Percentiles rank a stretch among this genome's conserved stretches.
These are phyloP conservation scores for Talaromyces stipitatus DNA, from an alignment of 495 filamentous ascomycete species.

Conservation along the genomic window DNA sequence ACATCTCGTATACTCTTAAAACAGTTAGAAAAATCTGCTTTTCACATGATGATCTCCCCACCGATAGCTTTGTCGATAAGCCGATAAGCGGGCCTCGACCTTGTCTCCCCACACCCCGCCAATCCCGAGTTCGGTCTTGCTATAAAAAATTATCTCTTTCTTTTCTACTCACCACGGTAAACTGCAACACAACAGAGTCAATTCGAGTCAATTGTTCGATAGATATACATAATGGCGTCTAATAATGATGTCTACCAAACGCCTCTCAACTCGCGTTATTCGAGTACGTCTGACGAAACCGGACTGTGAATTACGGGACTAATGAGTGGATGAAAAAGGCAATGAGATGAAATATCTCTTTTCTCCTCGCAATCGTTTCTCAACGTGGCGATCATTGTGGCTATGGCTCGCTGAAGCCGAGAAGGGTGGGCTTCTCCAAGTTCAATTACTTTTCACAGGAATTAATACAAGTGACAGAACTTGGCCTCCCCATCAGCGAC, in stretches of 20 bases:
- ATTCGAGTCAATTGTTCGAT: background rate
- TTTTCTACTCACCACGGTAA: background rate
- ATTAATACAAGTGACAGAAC: slow-evolving; percentile 35
- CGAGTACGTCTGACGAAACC: slow-evolving; percentile 38
- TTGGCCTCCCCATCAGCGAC: slow-evolving; percentile 32
- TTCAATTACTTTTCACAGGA: slow-evolving; percentile 18
- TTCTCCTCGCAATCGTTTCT: slow-evolving; percentile 59
- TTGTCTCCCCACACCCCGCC: slow-evolving; percentile 21
- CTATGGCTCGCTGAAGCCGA: slow-evolving; percentile 76
- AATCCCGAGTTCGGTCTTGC: background rate
- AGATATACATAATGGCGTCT: slow-evolving; percentile 42
- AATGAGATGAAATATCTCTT: slow-evolving; percentile 54
- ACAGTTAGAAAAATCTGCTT: background rate
- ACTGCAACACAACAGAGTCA: background rate
- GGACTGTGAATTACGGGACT: slow-evolving; percentile 2
- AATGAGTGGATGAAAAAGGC: slow-evolving; percentile 18
- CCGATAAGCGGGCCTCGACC: slow-evolving; percentile 24
- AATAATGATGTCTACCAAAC: slow-evolving; percentile 65
- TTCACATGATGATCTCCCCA: background rate
- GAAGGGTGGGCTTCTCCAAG: slow-evolving; percentile 43
- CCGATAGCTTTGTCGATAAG: background rate
- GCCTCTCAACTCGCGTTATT: slow-evolving; percentile 65
- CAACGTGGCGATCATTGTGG: slow-evolving; percentile 78
- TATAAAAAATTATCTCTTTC: background rate
- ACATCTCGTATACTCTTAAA: background rate